Percentiles rank a stretch among this genome's conserved stretches.
Conservation (phyloP, 768 basidiomycete species). For the Kwoniella bestiolae region DNA sequence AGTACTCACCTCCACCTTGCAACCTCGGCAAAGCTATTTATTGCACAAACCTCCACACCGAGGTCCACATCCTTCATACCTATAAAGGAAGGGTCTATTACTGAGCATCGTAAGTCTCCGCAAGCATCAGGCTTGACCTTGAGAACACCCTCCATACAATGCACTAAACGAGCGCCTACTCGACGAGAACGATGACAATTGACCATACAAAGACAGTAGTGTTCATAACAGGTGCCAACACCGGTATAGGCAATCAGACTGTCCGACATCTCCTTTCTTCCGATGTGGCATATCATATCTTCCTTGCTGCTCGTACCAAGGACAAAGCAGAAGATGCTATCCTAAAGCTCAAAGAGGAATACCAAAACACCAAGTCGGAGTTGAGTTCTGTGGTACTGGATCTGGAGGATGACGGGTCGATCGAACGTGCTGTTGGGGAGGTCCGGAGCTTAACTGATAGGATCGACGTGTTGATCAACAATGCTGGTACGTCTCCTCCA, state of each 20-base stretch:
- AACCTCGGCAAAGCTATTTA: not conserved
- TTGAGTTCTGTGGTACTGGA: conserved; percentile 1
- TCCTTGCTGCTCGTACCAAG: conserved; percentile 5
- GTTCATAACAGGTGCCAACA: conserved; percentile 16
- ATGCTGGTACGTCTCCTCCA: conserved; percentile 5
- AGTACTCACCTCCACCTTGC: not conserved
- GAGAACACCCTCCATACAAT: too few species aligned
- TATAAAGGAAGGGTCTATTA: not conserved
- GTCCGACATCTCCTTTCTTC: conserved; percentile 1
- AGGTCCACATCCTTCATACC: conserved; percentile 1
- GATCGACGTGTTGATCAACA: conserved; percentile 9
- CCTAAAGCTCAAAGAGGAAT: not conserved
- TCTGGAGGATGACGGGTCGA: conserved; percentile 13
- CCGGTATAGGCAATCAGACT: conserved; percentile 14
- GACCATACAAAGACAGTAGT: not conserved
- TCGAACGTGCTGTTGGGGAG: not conserved
- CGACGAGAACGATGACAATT: not conserved
- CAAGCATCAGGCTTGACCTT: too few species aligned
- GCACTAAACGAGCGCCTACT: too few species aligned
- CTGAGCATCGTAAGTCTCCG: not conserved
- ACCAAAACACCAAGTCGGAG: not conserved
- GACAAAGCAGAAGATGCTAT: not conserved
- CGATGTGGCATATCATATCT: not conserved
- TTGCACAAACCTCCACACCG: conserved; percentile 4
- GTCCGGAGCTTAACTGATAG: not conserved